These are phyloP conservation scores for Venturia aucupariae DNA, from an alignment of 2,329 filamentous ascomycete genomes.

Conservation along the genomic window DNA sequence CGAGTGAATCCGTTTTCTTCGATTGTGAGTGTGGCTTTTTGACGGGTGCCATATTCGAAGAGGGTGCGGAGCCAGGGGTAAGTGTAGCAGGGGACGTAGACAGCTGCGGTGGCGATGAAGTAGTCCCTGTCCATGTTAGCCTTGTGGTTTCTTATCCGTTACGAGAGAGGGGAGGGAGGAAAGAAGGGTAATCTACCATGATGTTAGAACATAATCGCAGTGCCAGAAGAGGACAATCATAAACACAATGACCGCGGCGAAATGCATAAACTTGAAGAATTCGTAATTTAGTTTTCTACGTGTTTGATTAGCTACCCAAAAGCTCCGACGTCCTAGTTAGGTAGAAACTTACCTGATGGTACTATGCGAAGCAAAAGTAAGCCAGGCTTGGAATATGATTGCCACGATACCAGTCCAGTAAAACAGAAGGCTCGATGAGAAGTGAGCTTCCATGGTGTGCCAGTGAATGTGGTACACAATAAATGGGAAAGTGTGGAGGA, in stretches of 20 bases:
- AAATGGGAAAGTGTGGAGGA: constrained; percentile 85
- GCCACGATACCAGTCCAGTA: constrained; percentile 63
- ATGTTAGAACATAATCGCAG: constrained; percentile 81
- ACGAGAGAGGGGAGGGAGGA: constrained; percentile 23
- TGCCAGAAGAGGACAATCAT: constrained; percentile 90
- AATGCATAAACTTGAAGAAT: constrained; percentile 73
- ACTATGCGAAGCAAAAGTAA: constrained; percentile 9
- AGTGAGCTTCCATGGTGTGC: constrained; percentile 32
- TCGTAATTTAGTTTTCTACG: constrained; percentile 63
- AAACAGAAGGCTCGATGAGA: constrained; percentile 53
- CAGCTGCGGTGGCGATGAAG: constrained; percentile 67
- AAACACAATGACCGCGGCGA: constrained; percentile 71
- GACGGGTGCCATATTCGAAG: constrained; percentile 8
- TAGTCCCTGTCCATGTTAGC: constrained; percentile 52
- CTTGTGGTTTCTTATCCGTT: too few relatives aligned
- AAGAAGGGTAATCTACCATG: constrained; percentile 35
- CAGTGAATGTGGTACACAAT: constrained; percentile 63
- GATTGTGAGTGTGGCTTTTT: constrained; percentile 61
- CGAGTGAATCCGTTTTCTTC: constrained; percentile 88
- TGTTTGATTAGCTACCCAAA: neutral
- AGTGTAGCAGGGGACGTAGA: constrained; percentile 75
- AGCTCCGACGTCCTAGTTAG: constrained; percentile 17
- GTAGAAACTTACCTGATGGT: constrained; percentile 16
- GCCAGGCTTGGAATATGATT: constrained; percentile 1
- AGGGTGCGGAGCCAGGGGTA: constrained; percentile 54